Conservation (phyloP, 345 rosid genomes). For the Lenwebbia sp. region DNA sequence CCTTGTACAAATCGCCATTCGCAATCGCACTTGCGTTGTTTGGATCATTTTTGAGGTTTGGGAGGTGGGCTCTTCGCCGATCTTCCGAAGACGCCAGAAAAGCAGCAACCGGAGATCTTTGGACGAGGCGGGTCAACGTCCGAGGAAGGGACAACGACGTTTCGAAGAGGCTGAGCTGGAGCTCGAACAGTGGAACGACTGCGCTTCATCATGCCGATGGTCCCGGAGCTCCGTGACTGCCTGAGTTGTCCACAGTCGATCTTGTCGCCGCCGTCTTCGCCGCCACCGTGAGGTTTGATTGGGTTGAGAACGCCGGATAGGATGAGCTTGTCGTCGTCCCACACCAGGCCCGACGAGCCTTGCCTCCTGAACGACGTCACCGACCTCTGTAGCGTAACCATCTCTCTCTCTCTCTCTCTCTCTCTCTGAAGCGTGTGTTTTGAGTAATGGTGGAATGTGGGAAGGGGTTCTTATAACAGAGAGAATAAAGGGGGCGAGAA, state of each 20-base stretch:
- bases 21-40: neutral
- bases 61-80: neutral
- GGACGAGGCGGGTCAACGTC: constrained; percentile 55
- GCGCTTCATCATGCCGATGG: constrained; percentile 1
- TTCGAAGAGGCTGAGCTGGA: neutral
- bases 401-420: neutral
- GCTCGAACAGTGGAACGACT: neutral
- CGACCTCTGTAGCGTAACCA: constrained; percentile 50
- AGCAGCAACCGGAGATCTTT: constrained; percentile 46
- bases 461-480: neutral
- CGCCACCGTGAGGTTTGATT: neutral
- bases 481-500: neutral
- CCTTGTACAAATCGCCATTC: neutral
- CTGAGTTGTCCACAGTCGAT: neutral
- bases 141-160: constrained; percentile 2
- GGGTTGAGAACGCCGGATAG: constrained; percentile 27
- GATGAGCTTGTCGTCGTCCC: constrained; percentile 45
- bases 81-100: constrained; percentile 40
- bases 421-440: neutral
- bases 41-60: neutral
- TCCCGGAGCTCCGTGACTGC: constrained; percentile 7
- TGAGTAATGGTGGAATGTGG: neutral
- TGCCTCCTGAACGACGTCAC: constrained; percentile 72
- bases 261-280: neutral
- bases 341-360: constrained; percentile 76